These are phyloP conservation scores for Neospora caninum DNA, from an alignment of 169 alveolate species.

Conservation along the genomic window DNA sequence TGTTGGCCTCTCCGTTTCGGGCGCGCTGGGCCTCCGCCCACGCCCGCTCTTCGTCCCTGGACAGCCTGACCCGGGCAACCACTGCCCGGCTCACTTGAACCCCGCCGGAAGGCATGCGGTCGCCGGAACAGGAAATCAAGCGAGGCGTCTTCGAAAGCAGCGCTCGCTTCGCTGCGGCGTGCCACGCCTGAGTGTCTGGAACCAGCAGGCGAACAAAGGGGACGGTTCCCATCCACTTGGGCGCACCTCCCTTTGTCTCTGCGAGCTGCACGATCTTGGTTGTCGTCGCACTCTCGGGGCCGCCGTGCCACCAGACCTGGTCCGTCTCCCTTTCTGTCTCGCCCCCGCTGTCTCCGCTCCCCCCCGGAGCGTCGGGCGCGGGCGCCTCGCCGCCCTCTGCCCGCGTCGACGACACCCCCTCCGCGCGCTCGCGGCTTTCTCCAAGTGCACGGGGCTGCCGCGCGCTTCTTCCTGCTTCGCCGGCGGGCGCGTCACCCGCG, in stretches of 20 bases:
- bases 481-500: neutral
- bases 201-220: constrained; percentile 20
- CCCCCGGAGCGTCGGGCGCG: neutral
- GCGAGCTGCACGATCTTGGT: neutral
- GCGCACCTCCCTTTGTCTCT: neutral
- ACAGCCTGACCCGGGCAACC: neutral
- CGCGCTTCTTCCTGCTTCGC: neutral
- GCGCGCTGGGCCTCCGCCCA: neutral
- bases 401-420: neutral
- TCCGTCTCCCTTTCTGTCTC: neutral
- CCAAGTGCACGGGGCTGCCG: neutral
- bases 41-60: neutral
- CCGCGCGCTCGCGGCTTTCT: neutral
- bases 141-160: neutral
- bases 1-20: neutral
- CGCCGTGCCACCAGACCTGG: constrained; percentile 4
- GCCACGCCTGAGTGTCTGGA: neutral
- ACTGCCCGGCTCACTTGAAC: neutral
- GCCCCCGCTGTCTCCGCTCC: neutral
- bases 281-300: neutral
- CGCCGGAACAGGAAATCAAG: constrained; percentile 24
- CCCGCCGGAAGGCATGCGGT: constrained; percentile 1
- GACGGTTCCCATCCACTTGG: neutral
- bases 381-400: neutral
- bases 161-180: neutral